These are phyloP conservation scores for Gorgonomyces haynaldii DNA, from an alignment of 192 early-diverging fungal genomes.

Conservation along the genomic window DNA sequence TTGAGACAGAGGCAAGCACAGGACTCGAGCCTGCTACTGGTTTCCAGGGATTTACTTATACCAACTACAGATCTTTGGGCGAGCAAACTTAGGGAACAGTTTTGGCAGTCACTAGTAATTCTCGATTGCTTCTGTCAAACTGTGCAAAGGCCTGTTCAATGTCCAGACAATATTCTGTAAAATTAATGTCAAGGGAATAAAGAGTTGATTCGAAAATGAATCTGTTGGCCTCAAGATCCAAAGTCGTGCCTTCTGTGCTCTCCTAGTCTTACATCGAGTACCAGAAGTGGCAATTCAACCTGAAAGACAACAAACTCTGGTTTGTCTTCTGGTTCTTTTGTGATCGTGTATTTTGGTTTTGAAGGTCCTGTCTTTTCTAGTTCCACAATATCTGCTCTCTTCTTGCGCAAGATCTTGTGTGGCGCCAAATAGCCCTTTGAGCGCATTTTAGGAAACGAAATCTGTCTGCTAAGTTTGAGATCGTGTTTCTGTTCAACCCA, in stretches of 20 bases:
- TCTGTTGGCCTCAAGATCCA: neutral
- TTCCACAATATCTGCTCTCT: constrained; percentile 32
- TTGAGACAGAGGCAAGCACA: too few species aligned
- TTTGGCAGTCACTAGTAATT: too few species aligned
- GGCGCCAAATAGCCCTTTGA: constrained; percentile 47
- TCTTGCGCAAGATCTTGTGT: constrained; percentile 41
- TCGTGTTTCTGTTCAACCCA: constrained; percentile 53
- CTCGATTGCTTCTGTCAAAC: too few species aligned
- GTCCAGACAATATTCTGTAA: neutral
- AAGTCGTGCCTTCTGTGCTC: neutral
- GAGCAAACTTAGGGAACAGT: too few species aligned
- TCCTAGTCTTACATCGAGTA: neutral
- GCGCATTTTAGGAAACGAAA: constrained; percentile 39
- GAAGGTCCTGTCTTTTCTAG: neutral
- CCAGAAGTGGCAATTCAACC: neutral
- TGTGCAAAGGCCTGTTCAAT: too few species aligned
- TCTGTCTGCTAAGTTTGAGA: constrained; percentile 26
- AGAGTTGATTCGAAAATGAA: too few species aligned
- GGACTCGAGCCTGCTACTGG: too few species aligned
- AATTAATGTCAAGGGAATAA: neutral
- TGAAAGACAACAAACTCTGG: neutral
- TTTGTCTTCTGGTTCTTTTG: neutral
- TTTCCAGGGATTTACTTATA: too few species aligned
- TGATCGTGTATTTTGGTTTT: constrained; percentile 3
- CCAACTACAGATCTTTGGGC: too few species aligned